Conservation (phyloP, 2,329 filamentous ascomycete species). For the Aureobasidium sp. region DNA sequence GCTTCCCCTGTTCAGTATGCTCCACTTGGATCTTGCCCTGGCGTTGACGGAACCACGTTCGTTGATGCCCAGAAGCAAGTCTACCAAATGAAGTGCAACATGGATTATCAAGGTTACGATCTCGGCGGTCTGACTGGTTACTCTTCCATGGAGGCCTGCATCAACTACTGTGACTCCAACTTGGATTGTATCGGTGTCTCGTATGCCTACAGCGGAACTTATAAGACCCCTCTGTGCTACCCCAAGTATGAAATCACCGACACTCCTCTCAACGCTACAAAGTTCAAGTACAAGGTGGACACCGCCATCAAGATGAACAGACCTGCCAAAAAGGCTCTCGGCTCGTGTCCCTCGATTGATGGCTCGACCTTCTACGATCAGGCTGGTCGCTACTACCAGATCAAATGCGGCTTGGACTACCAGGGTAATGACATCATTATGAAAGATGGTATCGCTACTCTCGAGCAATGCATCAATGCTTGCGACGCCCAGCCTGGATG, state of each 20-base stretch:
- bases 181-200: slow-evolving; percentile 13
- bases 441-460: slow-evolving; percentile 7
- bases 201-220: slow-evolving; percentile 14
- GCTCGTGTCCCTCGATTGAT: slow-evolving; percentile 10
- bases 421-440: slow-evolving; percentile 14
- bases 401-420: slow-evolving; percentile 4
- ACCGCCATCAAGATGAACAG: slow-evolving; percentile 13
- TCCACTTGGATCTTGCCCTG: slow-evolving; percentile 10
- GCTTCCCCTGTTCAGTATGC: slow-evolving; percentile 2
- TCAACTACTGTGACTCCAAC: slow-evolving; percentile 14
- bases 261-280: slow-evolving; percentile 1
- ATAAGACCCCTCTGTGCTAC: slow-evolving; percentile 13
- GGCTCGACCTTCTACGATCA: slow-evolving; percentile 9
- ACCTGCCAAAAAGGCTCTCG: slow-evolving; percentile 11
- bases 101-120: slow-evolving; percentile 11
- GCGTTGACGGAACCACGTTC: slow-evolving; percentile 2
- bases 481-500: slow-evolving; percentile 9
- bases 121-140: slow-evolving; percentile 2
- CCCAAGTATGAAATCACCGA: slow-evolving; percentile 15
- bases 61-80: slow-evolving; percentile 9
- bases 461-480: slow-evolving; percentile 14
- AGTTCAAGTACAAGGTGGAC: slow-evolving; percentile 16
- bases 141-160: slow-evolving; percentile 7
- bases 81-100: slow-evolving; percentile 13
- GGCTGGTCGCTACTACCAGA: slow-evolving; percentile 4